Conservation (phyloP, 2,329 filamentous ascomycete genomes). For the Phialemonium atrogriseum region DNA sequence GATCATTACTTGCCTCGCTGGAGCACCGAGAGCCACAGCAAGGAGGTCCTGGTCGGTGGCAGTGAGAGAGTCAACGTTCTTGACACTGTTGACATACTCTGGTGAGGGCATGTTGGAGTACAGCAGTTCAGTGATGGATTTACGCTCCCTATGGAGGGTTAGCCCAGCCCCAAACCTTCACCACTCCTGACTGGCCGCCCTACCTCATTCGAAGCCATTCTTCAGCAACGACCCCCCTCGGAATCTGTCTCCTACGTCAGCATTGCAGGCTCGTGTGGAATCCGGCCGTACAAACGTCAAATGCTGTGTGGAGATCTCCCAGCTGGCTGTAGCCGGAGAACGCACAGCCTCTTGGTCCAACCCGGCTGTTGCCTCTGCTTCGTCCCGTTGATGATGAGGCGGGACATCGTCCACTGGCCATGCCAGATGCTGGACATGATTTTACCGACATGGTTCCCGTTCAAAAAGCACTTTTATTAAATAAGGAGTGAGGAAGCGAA, state of each 20-base stretch:
- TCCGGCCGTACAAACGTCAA: constrained; percentile 22
- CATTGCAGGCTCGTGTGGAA: not conserved
- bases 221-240: constrained; percentile 32
- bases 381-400: constrained; percentile 15
- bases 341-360: constrained; percentile 24
- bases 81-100: constrained; percentile 28
- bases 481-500: too few species aligned
- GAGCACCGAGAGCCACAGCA: constrained; percentile 43
- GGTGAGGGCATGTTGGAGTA: constrained; percentile 34
- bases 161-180: constrained; percentile 3
- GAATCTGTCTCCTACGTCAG: constrained; percentile 28
- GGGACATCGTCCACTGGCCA: constrained; percentile 16
- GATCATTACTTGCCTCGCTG: constrained; percentile 44
- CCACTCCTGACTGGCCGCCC: constrained; percentile 6
- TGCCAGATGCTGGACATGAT: constrained; percentile 21
- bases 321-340: constrained; percentile 26
- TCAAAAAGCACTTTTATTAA: too few species aligned
- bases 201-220: constrained; percentile 37
- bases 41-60: constrained; percentile 39
- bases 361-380: constrained; percentile 18
- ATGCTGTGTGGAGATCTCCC: constrained; percentile 27
- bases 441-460: too few species aligned
- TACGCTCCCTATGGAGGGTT: constrained; percentile 28
- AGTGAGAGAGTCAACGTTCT: constrained; percentile 39
- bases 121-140: constrained; percentile 38